Percentiles rank a stretch among this genome's conserved stretches.
These are phyloP conservation scores for Fraxinus latifolia DNA, from an alignment of 305 asterid genomes.

Conservation along the genomic window DNA sequence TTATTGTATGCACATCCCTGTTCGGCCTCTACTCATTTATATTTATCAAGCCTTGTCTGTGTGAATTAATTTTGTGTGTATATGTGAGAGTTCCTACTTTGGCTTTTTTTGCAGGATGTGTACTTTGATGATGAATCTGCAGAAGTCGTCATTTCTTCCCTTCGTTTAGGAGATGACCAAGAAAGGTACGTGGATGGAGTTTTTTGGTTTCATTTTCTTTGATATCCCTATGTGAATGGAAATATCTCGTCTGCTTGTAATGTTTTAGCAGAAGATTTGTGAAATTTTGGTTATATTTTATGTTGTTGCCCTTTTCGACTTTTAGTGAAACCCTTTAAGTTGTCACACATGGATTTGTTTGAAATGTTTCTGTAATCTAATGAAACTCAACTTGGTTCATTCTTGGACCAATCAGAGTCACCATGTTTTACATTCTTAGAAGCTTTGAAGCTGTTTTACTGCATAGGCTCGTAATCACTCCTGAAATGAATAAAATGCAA, in stretches of 20 bases:
- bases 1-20: neutral
- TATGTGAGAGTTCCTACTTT: constrained; percentile 6
- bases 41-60: constrained; percentile 7
- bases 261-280: neutral
- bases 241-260: neutral
- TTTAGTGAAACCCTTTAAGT: neutral
- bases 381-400: neutral
- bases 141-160: constrained; percentile 69
- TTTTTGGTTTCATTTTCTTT: constrained; percentile 6
- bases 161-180: constrained; percentile 56
- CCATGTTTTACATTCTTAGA: neutral
- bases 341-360: neutral
- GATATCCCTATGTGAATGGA: neutral
- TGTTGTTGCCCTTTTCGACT: neutral
- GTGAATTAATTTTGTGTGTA: constrained; percentile 15
- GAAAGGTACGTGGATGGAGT: constrained; percentile 38
- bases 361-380: neutral
- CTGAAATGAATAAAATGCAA: neutral
- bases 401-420: neutral
- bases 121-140: constrained; percentile 72
- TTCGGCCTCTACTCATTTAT: neutral
- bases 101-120: constrained; percentile 44
- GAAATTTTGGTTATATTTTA: neutral
- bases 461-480: neutral
- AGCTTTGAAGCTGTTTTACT: neutral